Evolutionary conservation across 75 land plant genomes (phyloP).

Genomic region (Chamaecyparis obtusa): DNA sequence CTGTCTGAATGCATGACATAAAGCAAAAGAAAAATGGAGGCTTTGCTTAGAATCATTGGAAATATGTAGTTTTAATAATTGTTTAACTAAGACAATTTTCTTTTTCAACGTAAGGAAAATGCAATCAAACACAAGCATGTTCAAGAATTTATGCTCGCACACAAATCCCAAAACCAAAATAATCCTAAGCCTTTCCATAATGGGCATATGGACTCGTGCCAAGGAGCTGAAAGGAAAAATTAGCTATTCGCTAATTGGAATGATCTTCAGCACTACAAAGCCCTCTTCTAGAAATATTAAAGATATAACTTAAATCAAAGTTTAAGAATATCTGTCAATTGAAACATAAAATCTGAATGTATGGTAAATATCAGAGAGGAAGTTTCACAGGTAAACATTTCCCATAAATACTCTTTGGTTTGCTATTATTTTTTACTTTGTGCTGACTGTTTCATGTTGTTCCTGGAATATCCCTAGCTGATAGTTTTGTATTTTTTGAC

Average conservation of each 20-base stretch:
- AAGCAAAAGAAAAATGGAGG: neutral
- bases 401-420: neutral
- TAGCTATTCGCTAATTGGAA: neutral
- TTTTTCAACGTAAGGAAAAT: neutral
- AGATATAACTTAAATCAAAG: neutral
- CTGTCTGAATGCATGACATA: neutral
- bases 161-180: neutral
- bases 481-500: too few species aligned
- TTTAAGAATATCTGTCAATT: neutral
- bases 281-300: neutral
- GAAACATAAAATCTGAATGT: neutral
- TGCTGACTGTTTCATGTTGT: too few species aligned
- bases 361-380: neutral
- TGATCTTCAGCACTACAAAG: neutral
- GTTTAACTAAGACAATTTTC: neutral
- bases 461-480: too few species aligned
- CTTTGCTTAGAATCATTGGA: neutral
- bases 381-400: neutral
- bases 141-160: neutral
- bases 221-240: neutral
- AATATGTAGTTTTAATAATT: neutral
- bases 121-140: neutral
- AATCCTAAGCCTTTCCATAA: neutral
- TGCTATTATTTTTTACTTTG: too few species aligned
- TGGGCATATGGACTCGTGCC: neutral